These are phyloP conservation scores for Diaporthe citrichinensis DNA, from an alignment of 2,329 filamentous ascomycete genomes.

Conservation along the genomic window DNA sequence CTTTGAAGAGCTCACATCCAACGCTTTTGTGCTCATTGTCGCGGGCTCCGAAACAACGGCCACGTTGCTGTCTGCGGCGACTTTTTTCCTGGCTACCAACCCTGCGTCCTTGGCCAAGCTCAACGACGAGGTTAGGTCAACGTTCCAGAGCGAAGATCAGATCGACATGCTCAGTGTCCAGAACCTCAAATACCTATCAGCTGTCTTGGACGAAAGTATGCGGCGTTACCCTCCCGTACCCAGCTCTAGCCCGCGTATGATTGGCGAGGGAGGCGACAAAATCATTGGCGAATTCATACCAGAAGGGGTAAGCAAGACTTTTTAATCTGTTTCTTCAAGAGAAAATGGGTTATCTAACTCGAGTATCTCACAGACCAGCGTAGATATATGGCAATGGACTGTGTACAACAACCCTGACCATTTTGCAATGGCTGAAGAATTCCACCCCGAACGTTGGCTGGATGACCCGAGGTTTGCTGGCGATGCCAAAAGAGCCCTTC, in stretches of 20 bases:
- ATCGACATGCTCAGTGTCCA: conserved; percentile 49
- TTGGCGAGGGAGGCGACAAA: conserved; percentile 4
- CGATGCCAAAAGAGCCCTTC: conserved; percentile 18
- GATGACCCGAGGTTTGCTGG: conserved; percentile 5
- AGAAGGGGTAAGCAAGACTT: conserved; percentile 9
- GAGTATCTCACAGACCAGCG: conserved; percentile 15
- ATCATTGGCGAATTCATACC: conserved; percentile 33
- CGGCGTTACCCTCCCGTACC: conserved; percentile 50
- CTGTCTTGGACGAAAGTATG: conserved; percentile 55
- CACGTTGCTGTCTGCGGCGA: conserved; percentile 41
- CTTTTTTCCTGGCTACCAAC: conserved; percentile 35
- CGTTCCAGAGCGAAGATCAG: conserved; percentile 49
- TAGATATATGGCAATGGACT: conserved; percentile 48
- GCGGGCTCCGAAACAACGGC: conserved; percentile 47
- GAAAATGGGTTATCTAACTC: neutral
- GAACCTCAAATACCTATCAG: conserved; percentile 51
- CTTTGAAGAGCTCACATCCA: conserved; percentile 46
- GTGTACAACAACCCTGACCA: conserved; percentile 47
- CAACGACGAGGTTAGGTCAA: conserved; percentile 49
- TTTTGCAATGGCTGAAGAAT: conserved; percentile 47
- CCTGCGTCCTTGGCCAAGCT: conserved; percentile 44
- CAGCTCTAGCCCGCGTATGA: neutral
- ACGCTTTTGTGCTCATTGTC: conserved; percentile 45
- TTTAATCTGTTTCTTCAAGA: neutral
- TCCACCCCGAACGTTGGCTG: conserved; percentile 49